Base-by-base conservation (phyloP, 805 yeast species). In the Starmerella bombi region DNA sequence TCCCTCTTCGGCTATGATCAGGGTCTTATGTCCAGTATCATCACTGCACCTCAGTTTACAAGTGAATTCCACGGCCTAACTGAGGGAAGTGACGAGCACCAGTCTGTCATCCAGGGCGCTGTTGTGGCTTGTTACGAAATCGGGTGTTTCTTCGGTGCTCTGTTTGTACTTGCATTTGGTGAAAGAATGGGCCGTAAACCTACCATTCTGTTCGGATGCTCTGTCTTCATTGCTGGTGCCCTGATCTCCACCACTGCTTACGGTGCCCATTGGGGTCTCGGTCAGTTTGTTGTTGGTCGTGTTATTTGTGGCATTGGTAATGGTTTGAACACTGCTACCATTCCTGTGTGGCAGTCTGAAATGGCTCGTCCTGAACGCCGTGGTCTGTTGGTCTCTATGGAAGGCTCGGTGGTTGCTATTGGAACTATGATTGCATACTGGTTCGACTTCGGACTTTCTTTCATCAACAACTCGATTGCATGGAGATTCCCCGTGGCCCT, bases 401-500 rank as follows among this genome's bases (percentile, higher is more conserved):
- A 79, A 60, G 86, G 86, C 46, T 70, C 80, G 20, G 70, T 77
- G 29, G 74, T 79, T 50, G 77, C 79, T 20, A 67, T 77, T 34
- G 91, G 93, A 56, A 77, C 84, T 29, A 67, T 78, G 52, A 65
- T 79, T 54, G 83, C 86, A 15, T 78, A 77, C 60, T 77, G 82
- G 80, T 62, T 77, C 44, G 81, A 75, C 56, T 79, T 74, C 55
- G 88, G 86, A 30, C 65, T 77, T 25, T 75, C 79, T 6, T 79
- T 73, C 54, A 73, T 74, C 23, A 40, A 55, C 42, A 58, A 50
- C 45, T 49, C 55, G 4, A 64, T 66, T 19, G 64, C 75, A 16
- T 81, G 88, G 86, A 72, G 93, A 65, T 70, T 81, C 59, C 91
- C 93, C 14, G 71, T 81, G 45, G 79, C 83, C 2, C 63, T 80